Percentiles rank a stretch among this genome's conserved stretches.
phyloP scores from a whole-genome alignment of 768 basidiomycete species.

The Crassisporium funariophilum region DNA sequence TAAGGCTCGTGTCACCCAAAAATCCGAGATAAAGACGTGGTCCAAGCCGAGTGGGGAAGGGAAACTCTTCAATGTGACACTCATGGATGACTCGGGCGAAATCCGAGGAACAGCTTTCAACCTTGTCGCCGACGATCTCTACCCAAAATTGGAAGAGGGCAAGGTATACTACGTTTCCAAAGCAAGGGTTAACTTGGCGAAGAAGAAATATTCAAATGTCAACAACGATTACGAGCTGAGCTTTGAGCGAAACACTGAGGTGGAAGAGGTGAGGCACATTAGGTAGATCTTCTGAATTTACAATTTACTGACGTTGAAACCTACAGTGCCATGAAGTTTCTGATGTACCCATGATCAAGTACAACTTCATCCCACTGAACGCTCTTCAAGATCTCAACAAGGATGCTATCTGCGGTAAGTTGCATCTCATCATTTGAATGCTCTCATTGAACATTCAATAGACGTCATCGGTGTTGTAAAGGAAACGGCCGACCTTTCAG shows the following conservation, averaged over 20 bases:
- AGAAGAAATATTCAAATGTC: slow-evolving; percentile 93
- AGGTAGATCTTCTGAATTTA: too few species aligned
- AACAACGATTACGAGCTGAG: slow-evolving; percentile 91
- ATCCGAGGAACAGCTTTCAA: slow-evolving; percentile 95
- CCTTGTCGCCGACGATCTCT: slow-evolving; percentile 76
- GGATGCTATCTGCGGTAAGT: slow-evolving; percentile 81
- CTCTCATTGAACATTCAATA: slow-evolving; percentile 29
- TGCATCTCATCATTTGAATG: slow-evolving; percentile 5
- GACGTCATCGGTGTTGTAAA: slow-evolving; percentile 90
- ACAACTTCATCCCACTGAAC: slow-evolving; percentile 72
- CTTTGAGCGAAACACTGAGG: slow-evolving; percentile 80
- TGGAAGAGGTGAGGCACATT: slow-evolving; percentile 86
- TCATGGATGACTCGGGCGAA: slow-evolving; percentile 95
- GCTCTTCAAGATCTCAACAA: slow-evolving; percentile 66
- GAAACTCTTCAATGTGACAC: slow-evolving; percentile 87
- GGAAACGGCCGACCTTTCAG: slow-evolving; percentile 65
- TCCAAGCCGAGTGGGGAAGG: slow-evolving; percentile 91
- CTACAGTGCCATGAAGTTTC: slow-evolving; percentile 78
- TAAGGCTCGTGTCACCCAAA: slow-evolving; percentile 89
- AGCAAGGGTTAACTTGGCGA: slow-evolving; percentile 91
- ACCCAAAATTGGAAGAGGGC: slow-evolving; percentile 84
- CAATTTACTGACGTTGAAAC: too few species aligned
- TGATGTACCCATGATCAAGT: slow-evolving; percentile 81
- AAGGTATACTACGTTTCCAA: slow-evolving; percentile 92
- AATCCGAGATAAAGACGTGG: slow-evolving; percentile 88